phyloP scores from a whole-genome alignment of 805 yeast species.

The Candida maris region DNA sequence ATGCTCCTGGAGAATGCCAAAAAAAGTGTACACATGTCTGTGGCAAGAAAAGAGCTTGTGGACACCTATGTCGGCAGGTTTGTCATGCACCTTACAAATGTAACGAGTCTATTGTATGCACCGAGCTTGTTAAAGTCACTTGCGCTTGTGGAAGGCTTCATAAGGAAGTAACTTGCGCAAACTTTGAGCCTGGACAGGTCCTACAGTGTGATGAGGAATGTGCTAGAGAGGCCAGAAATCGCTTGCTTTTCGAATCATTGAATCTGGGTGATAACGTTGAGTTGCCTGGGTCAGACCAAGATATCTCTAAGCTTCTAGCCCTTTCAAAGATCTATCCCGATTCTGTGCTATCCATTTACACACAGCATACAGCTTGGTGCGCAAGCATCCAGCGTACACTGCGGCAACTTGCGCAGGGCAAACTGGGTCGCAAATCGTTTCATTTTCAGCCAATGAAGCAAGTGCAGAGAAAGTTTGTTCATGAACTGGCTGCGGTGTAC shows the following conservation, averaged over 20 bases:
- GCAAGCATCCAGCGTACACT: slow-evolving; percentile 53
- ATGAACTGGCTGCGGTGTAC: slow-evolving; percentile 58
- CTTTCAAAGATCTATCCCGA: slow-evolving; percentile 42
- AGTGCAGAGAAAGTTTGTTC: slow-evolving; percentile 68
- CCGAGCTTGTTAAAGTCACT: slow-evolving; percentile 42
- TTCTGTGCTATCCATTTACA: slow-evolving; percentile 42
- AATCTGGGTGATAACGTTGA: slow-evolving; percentile 19
- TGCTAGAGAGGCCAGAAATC: slow-evolving; percentile 54
- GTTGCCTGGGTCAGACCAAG: slow-evolving; percentile 13
- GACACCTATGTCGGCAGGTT: slow-evolving; percentile 57
- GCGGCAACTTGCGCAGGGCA: slow-evolving; percentile 43
- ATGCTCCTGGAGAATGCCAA: slow-evolving; percentile 54
- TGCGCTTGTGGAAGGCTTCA: slow-evolving; percentile 66
- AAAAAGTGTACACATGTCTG: slow-evolving; percentile 59
- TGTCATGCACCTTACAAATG: slow-evolving; percentile 65
- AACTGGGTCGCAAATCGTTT: slow-evolving; percentile 35
- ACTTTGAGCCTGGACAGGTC: slow-evolving; percentile 32
- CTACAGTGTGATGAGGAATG: slow-evolving; percentile 73
- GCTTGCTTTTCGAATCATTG: slow-evolving; percentile 61
- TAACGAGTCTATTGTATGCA: slow-evolving; percentile 50
- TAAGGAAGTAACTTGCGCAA: slow-evolving; percentile 50
- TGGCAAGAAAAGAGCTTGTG: slow-evolving; percentile 54
- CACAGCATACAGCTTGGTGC: slow-evolving; percentile 67
- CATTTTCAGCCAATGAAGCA: slow-evolving; percentile 73
- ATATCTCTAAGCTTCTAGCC: slow-evolving; percentile 20